phyloP scores from a whole-genome alignment of 768 basidiomycete genomes.

The Russula dissimulans region DNA sequence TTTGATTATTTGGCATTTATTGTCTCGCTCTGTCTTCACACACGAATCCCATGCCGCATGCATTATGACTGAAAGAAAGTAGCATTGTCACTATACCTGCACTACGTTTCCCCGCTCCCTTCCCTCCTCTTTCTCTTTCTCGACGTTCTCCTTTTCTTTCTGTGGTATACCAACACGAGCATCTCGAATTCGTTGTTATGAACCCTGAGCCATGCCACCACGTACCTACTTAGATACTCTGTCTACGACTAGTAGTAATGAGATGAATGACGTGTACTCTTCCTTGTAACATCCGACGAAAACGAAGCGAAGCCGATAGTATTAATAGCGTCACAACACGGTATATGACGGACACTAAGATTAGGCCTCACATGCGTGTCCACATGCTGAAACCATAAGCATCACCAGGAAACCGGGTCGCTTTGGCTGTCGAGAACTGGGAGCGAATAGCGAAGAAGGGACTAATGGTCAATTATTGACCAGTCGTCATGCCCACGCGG shows the following conservation, averaged over 20 bases:
- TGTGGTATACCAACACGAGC: conserved; percentile 6
- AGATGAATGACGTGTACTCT: background rate
- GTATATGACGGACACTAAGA: too few relatives aligned
- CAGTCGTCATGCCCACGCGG: too few relatives aligned
- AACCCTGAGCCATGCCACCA: conserved; percentile 1
- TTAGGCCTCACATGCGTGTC: too few relatives aligned
- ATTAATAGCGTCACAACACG: too few relatives aligned
- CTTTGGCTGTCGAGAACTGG: too few relatives aligned
- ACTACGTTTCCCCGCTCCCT: background rate
- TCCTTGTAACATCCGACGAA: too few relatives aligned
- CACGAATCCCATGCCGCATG: conserved; percentile 11
- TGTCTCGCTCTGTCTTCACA: conserved; percentile 9
- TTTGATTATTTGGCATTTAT: background rate
- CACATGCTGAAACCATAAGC: too few relatives aligned
- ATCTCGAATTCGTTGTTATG: conserved; percentile 1
- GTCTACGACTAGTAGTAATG: conserved; percentile 11
- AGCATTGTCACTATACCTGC: conserved; percentile 12
- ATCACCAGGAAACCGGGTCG: too few relatives aligned
- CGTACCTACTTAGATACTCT: conserved; percentile 9
- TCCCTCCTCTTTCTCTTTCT: background rate
- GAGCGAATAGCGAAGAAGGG: too few relatives aligned
- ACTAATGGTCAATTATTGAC: too few relatives aligned
- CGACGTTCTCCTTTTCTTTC: background rate
- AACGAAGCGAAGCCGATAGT: too few relatives aligned
- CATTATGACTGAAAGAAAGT: conserved; percentile 15